These are phyloP conservation scores for Prinsepia uniflora DNA, from an alignment of 306 rosid genomes.

Conservation along the genomic window DNA sequence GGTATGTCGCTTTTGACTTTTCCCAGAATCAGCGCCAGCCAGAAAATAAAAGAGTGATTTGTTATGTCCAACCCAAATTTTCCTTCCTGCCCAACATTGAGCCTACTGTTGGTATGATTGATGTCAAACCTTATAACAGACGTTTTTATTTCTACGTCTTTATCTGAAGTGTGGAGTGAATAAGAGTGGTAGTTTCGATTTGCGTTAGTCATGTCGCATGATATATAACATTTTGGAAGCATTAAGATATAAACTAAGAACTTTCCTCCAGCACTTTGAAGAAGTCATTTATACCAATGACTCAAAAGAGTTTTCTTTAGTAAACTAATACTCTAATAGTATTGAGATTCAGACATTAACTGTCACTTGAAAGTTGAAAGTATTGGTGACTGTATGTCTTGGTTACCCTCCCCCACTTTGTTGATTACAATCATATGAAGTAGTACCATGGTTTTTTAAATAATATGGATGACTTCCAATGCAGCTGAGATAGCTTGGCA, in stretches of 20 bases:
- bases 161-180: conserved; percentile 4
- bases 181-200: neutral
- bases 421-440: conserved; percentile 6
- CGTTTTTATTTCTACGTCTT: neutral
- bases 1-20: conserved; percentile 30
- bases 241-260: neutral
- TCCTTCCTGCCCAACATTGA: too few relatives aligned
- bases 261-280: neutral
- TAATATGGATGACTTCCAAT: conserved; percentile 7
- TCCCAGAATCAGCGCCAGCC: neutral
- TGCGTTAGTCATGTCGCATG: neutral
- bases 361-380: conserved; percentile 1
- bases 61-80: neutral
- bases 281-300: neutral
- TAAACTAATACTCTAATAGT: neutral
- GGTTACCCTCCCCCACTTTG: neutral
- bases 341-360: neutral
- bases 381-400: neutral
- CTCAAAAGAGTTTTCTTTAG: neutral
- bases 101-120: neutral
- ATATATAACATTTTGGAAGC: neutral
- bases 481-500: conserved; percentile 79
- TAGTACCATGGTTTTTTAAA: neutral
- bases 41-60: neutral
- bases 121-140: neutral